A percentile compares a stretch with the other conserved stretches of the same genome.
Conservation (phyloP, 1,284 basidiomycete genomes). For the Cerioporus squamosus region DNA sequence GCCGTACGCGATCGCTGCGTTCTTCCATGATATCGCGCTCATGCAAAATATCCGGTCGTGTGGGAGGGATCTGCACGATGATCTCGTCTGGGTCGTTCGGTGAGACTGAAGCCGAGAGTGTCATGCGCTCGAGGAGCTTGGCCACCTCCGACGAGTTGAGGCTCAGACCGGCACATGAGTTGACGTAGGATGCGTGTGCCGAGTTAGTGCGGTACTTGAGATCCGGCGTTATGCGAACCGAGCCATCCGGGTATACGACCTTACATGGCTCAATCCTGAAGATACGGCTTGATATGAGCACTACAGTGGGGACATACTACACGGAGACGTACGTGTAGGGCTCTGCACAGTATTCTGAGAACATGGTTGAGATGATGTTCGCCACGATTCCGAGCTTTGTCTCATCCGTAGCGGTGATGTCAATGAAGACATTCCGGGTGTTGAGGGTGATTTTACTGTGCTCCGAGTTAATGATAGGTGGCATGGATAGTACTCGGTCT, state of each 20-base stretch:
- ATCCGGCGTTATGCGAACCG: slow-evolving; percentile 80
- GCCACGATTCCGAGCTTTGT: slow-evolving; percentile 96
- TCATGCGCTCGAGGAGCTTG: slow-evolving; percentile 78
- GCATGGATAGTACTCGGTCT: slow-evolving; percentile 94
- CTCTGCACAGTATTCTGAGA: slow-evolving; percentile 93
- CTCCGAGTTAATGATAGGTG: slow-evolving; percentile 98
- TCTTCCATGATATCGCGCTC: slow-evolving; percentile 99
- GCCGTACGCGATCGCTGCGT: slow-evolving; percentile 95
- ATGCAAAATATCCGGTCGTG: slow-evolving; percentile 96
- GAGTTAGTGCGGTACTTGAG: slow-evolving; percentile 73
- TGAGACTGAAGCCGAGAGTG: slow-evolving; percentile 58
- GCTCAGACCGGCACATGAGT: slow-evolving; percentile 90
- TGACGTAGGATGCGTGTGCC: slow-evolving; percentile 92
- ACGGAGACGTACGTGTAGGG: slow-evolving; percentile 75
- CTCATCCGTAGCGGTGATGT: slow-evolving; percentile 97
- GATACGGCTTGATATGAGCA: neutral
- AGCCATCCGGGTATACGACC: slow-evolving; percentile 80
- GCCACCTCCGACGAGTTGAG: slow-evolving; percentile 68
- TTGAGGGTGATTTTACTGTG: slow-evolving; percentile 97
- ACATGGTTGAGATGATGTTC: slow-evolving; percentile 96
- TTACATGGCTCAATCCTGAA: slow-evolving; percentile 91
- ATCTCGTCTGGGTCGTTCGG: slow-evolving; percentile 64
- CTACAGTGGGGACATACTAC: no score
- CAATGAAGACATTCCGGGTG: slow-evolving; percentile 95
- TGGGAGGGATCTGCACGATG: slow-evolving; percentile 83